A percentile compares a stretch with the other conserved stretches of the same genome.
These are phyloP conservation scores for Boletellus ananas DNA, from an alignment of 768 basidiomycete genomes.

Conservation along the genomic window DNA sequence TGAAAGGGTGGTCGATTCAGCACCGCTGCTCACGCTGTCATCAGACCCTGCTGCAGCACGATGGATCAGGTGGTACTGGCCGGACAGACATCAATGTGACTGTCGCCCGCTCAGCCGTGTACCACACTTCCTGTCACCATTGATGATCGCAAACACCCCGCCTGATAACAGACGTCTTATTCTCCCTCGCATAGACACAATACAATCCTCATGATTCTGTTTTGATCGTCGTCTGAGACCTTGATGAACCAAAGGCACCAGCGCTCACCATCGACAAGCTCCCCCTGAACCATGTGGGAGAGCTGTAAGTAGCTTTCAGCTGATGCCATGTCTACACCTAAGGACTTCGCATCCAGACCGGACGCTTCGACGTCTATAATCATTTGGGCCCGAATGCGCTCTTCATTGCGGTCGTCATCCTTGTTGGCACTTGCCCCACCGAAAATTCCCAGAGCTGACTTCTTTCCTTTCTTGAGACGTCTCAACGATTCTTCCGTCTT, in stretches of 20 bases:
- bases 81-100: conserved; percentile 32
- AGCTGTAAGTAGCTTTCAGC: conserved; percentile 53
- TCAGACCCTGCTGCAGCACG: conserved; percentile 37
- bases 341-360: conserved; percentile 64
- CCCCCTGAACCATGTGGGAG: conserved; percentile 55
- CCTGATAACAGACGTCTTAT: neutral
- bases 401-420: conserved; percentile 78
- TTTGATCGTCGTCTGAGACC: neutral
- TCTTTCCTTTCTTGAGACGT: conserved; percentile 84
- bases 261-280: conserved; percentile 33
- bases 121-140: conserved; percentile 46
- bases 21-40: conserved; percentile 52
- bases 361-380: conserved; percentile 82
- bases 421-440: conserved; percentile 44
- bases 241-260: neutral
- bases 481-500: conserved; percentile 90
- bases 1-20: conserved; percentile 58
- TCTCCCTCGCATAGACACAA: neutral
- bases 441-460: conserved; percentile 76
- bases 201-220: conserved; percentile 12
- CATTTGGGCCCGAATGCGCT: conserved; percentile 81
- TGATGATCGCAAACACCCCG: conserved; percentile 10
- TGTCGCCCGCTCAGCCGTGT: conserved; percentile 58
- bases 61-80: conserved; percentile 16
- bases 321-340: conserved; percentile 61